Evolutionary conservation across 148 eudicot species (phyloP).

Genomic region (Simmondsia chinensis): DNA sequence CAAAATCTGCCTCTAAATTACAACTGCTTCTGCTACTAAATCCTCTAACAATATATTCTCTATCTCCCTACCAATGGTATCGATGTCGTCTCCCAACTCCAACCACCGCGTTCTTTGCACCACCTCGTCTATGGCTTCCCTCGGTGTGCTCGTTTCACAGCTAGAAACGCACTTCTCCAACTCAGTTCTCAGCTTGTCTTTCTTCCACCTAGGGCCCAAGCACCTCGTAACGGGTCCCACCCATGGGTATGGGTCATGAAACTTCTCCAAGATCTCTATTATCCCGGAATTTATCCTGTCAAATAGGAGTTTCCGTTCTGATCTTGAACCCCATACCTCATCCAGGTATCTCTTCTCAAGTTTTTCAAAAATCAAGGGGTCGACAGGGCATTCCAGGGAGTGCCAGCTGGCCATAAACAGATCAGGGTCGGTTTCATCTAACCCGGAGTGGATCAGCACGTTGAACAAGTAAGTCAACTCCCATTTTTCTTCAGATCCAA

Average conservation of each 20-base stretch:
- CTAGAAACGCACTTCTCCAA: conserved; percentile 26
- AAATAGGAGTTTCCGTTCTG: conserved; percentile 61
- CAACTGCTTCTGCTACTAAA: conserved; percentile 33
- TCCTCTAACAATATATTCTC: conserved; percentile 57
- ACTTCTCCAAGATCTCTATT: conserved; percentile 24
- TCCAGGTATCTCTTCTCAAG: conserved; percentile 59
- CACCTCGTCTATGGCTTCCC: too few relatives aligned
- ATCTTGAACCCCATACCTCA: conserved; percentile 18
- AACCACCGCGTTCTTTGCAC: conserved; percentile 29
- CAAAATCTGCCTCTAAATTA: conserved; percentile 13
- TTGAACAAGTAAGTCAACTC: conserved; percentile 49
- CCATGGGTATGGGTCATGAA: conserved; percentile 30
- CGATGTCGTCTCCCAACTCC: conserved; percentile 26
- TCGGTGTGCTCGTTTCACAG: conserved; percentile 21
- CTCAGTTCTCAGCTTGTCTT: conserved; percentile 25
- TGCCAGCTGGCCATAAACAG: conserved; percentile 36
- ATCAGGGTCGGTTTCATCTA: conserved; percentile 28
- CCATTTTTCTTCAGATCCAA: conserved; percentile 37
- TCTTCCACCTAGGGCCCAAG: conserved; percentile 13
- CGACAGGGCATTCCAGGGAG: conserved; percentile 37
- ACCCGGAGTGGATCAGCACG: conserved; percentile 33
- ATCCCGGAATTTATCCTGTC: conserved; percentile 52
- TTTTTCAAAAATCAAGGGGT: conserved; percentile 38
- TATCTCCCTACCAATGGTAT: conserved; percentile 44
- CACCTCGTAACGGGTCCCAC: conserved; percentile 9